Percentiles rank a stretch among this genome's conserved stretches.
Conservation (phyloP, 371 early-diverging fungal genomes). For the Mitosporidium daphniae region DNA sequence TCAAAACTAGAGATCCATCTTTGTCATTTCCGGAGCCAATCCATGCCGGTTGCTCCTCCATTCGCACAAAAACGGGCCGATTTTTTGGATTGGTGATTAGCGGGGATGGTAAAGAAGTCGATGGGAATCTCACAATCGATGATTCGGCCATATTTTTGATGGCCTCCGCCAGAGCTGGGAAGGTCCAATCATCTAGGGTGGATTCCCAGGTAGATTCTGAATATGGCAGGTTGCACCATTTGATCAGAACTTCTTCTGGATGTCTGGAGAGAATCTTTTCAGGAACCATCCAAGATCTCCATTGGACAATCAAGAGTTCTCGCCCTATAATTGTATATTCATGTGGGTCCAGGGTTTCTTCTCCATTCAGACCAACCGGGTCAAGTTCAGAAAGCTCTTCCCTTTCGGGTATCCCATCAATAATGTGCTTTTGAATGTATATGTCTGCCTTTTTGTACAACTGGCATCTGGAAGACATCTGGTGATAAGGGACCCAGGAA, state of each 20-base stretch:
- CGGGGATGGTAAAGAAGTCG: not conserved
- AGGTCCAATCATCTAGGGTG: too few relatives aligned
- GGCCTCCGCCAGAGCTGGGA: not conserved
- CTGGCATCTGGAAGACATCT: too few relatives aligned
- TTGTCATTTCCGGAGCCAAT: conserved; percentile 48
- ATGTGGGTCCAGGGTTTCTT: too few relatives aligned
- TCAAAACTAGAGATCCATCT: too few relatives aligned
- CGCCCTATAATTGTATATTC: conserved; percentile 1
- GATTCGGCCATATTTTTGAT: not conserved
- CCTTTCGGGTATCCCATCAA: too few relatives aligned
- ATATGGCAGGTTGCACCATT: conserved; percentile 1
- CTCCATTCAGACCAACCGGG: too few relatives aligned
- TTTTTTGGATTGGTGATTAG: not conserved
- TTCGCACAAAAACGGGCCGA: not conserved
- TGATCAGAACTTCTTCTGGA: conserved; percentile 1
- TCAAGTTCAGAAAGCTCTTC: too few relatives aligned
- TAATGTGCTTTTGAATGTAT: too few relatives aligned
- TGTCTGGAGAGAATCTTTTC: not conserved
- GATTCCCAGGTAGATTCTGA: conserved; percentile 1
- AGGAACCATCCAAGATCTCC: not conserved
- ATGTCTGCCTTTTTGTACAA: too few relatives aligned
- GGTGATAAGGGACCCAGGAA: too few relatives aligned
- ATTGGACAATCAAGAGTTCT: not conserved
- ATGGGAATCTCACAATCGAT: not conserved
- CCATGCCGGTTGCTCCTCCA: conserved; percentile 23